Evolutionary conservation across 140 eudicot genomes (phyloP), one percentile per base, ranked within the genome.

Genomic region (Ambrosia hybrid): DNA sequence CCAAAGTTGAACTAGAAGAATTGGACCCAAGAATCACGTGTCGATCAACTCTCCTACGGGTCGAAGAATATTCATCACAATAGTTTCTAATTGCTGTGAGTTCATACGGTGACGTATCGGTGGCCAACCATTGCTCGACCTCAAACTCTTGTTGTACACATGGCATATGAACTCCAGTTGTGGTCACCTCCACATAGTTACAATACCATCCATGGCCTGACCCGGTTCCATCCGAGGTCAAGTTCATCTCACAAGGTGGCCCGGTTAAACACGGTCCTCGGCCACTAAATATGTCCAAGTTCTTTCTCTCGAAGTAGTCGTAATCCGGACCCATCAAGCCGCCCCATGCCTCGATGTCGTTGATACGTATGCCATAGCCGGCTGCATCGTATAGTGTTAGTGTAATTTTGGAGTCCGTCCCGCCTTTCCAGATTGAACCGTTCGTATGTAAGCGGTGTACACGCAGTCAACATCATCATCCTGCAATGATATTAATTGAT

Each of bases 161-260:
- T n/a, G 76, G 73, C 33, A 4, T 46, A 71, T 88, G 85, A 38
- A 79, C 90, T 9, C 92, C 88, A 0, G 88, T 84, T 8, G 84
- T 48, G 37, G 92, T 82, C 53, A 88, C 85, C 79, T 91, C 97
- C 53, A 91, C 87, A 62, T 81, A 91, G 68, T 91, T 83, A 53
- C 80, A 76, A 69, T 79, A 88, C 97, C 97, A 91, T 0, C 97
- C 92, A 17, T 83, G 95, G 26, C 73, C 70, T 9, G 78, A 51
- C 2, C 97, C 97, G 6, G 83, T 67, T 1, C 92, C 95, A 12
- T 91, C 97, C 6, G 97, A 85, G 1, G 88, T 84, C 67, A 91
- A 64, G 26, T 83, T 87, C 81, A 88, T 73, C 46, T 16, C 49
- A 48, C 97, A 91, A 3, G 74, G n/a, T n/a, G 95, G 92, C 3